Evolutionary conservation across 495 filamentous ascomycete genomes (phyloP).

Genomic region (Filosporella fistucella): DNA sequence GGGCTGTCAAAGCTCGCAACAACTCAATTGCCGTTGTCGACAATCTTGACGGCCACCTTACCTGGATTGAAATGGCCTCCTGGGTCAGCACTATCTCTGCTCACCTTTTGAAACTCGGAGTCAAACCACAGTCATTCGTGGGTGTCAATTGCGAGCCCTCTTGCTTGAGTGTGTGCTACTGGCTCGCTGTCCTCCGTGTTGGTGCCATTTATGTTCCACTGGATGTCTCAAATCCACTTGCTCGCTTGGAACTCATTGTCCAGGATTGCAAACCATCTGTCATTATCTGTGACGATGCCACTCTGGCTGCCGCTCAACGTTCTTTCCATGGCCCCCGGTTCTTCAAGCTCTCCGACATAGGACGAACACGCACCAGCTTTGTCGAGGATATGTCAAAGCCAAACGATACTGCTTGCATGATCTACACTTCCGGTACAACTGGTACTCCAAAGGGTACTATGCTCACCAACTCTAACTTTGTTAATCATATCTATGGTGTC

Average conservation of each 20-base stretch:
- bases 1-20: neutral
- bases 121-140: slow-evolving; percentile 13
- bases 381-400: neutral
- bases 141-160: slow-evolving; percentile 30
- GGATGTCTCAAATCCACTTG: slow-evolving; percentile 31
- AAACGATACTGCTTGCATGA: slow-evolving; percentile 47
- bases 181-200: slow-evolving; percentile 46
- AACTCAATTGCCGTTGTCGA: neutral
- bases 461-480: slow-evolving; percentile 64
- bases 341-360: neutral
- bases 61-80: slow-evolving; percentile 2
- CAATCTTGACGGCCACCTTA: neutral
- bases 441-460: slow-evolving; percentile 90
- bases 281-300: slow-evolving; percentile 9
- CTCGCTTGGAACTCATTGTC: slow-evolving; percentile 18
- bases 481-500: slow-evolving; percentile 27
- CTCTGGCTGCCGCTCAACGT: neutral
- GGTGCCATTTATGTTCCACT: slow-evolving; percentile 50
- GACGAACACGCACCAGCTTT: neutral
- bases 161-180: slow-evolving; percentile 40
- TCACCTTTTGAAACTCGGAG: neutral
- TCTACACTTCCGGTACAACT: slow-evolving; percentile 95
- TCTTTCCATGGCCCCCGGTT: neutral
- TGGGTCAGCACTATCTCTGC: slow-evolving; percentile 6
- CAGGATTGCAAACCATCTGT: slow-evolving; percentile 2